phyloP scores from a whole-genome alignment of 768 basidiomycete genomes.

The Botryobasidium botryosum region DNA sequence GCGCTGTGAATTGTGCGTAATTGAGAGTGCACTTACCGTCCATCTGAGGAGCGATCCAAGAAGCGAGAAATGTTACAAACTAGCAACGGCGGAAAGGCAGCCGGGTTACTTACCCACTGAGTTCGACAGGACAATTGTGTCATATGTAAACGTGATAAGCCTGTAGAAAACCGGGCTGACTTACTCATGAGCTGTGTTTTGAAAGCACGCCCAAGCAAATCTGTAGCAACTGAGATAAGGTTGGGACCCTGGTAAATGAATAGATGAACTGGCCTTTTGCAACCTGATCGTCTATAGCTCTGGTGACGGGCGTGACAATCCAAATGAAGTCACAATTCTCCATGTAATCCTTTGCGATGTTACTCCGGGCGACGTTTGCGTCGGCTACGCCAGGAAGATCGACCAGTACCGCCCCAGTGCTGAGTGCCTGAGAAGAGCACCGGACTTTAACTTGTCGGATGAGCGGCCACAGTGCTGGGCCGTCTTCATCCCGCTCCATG shows the following conservation, averaged over 20 bases:
- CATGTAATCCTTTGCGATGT: conserved; percentile 49
- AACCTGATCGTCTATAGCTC: conserved; percentile 49
- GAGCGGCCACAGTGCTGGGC: conserved; percentile 34
- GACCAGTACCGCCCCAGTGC: conserved; percentile 42
- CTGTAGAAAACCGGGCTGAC: neutral
- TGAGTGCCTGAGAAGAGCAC: conserved; percentile 33
- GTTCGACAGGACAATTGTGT: neutral
- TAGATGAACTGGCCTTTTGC: conserved; percentile 29
- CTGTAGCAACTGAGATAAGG: conserved; percentile 15
- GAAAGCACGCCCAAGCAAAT: conserved; percentile 46
- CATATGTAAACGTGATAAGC: neutral
- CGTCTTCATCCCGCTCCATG: conserved; percentile 19
- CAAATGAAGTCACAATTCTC: conserved; percentile 46
- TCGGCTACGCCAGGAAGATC: conserved; percentile 49
- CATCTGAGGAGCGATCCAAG: neutral
- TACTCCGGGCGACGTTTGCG: conserved; percentile 45
- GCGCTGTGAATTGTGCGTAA: conserved; percentile 32
- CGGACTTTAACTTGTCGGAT: conserved; percentile 46
- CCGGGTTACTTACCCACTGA: too few species aligned
- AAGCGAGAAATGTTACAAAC: neutral
- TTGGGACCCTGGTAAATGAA: too few species aligned
- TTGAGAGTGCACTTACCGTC: conserved; percentile 37
- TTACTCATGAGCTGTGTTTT: conserved; percentile 43
- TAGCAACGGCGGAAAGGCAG: too few species aligned
- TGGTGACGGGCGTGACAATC: conserved; percentile 45